phyloP scores from a whole-genome alignment of 768 basidiomycete genomes.

The Hypholoma sublateritium region DNA sequence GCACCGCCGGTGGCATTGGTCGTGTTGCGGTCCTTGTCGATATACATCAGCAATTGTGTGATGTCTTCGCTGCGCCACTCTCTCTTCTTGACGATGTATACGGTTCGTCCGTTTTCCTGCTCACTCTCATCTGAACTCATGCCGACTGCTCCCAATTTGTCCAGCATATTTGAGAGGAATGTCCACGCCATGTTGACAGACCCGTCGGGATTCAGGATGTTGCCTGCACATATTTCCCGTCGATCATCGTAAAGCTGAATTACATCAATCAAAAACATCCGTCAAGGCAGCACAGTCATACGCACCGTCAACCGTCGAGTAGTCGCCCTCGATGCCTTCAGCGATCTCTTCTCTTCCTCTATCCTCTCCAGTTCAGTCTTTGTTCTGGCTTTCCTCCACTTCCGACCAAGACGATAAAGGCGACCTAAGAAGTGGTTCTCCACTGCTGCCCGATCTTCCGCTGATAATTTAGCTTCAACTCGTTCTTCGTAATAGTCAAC shows the following conservation, averaged over 20 bases:
- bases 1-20: background rate
- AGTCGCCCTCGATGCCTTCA: too few relatives aligned
- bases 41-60: background rate
- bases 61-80: background rate
- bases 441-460: too few relatives aligned
- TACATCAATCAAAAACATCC: too few relatives aligned
- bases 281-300: too few relatives aligned
- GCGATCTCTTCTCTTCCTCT: too few relatives aligned
- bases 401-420: too few relatives aligned
- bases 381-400: too few relatives aligned
- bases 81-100: background rate
- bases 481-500: too few relatives aligned
- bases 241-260: slow-evolving; percentile 4
- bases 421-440: too few relatives aligned
- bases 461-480: too few relatives aligned
- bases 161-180: background rate
- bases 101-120: background rate
- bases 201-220: slow-evolving; percentile 3
- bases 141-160: slow-evolving; percentile 1
- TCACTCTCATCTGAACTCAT: slow-evolving; percentile 10
- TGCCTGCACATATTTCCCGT: background rate
- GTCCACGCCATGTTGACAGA: background rate
- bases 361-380: too few relatives aligned
- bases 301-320: too few relatives aligned
- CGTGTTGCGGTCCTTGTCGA: background rate